Evolutionary conservation across 2,329 filamentous ascomycete genomes (phyloP).

Genomic region (Fonsecaea erecta): DNA sequence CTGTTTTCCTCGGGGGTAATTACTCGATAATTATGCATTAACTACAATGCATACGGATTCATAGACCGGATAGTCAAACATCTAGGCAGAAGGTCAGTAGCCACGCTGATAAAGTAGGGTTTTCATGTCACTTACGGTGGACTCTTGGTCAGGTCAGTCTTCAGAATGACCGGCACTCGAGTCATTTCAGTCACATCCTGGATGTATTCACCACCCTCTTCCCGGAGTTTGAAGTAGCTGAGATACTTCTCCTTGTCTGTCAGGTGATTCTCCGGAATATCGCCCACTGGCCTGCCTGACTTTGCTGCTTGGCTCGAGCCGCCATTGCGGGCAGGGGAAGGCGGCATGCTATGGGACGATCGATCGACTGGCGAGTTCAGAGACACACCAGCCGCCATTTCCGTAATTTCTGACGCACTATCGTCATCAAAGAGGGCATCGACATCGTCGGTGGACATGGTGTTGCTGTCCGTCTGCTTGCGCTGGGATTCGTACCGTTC

Average conservation of each 20-base stretch:
- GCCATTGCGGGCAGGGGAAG: conserved; percentile 80
- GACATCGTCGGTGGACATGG: conserved; percentile 88
- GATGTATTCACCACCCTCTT: conserved; percentile 94
- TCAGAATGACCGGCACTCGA: conserved; percentile 93
- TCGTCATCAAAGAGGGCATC: conserved; percentile 97
- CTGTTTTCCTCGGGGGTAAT: neutral
- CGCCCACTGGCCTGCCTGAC: conserved; percentile 69
- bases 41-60: conserved; percentile 56
- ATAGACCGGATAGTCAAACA: conserved; percentile 58
- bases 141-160: conserved; percentile 98
- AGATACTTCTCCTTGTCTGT: conserved; percentile 97
- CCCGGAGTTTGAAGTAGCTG: conserved; percentile 83
- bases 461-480: conserved; percentile 92
- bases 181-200: conserved; percentile 99
- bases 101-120: neutral
- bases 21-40: conserved; percentile 11
- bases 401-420: conserved; percentile 84
- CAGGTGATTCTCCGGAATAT: conserved; percentile 77
- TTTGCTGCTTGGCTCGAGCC: conserved; percentile 81
- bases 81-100: conserved; percentile 43
- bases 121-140: conserved; percentile 78
- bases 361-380: conserved; percentile 73
- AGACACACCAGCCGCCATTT: conserved; percentile 88
- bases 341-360: conserved; percentile 92
- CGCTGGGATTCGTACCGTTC: conserved; percentile 90